Base-by-base conservation (phyloP, 495 filamentous ascomycete genomes). In the Jackrogersella multiformis region DNA sequence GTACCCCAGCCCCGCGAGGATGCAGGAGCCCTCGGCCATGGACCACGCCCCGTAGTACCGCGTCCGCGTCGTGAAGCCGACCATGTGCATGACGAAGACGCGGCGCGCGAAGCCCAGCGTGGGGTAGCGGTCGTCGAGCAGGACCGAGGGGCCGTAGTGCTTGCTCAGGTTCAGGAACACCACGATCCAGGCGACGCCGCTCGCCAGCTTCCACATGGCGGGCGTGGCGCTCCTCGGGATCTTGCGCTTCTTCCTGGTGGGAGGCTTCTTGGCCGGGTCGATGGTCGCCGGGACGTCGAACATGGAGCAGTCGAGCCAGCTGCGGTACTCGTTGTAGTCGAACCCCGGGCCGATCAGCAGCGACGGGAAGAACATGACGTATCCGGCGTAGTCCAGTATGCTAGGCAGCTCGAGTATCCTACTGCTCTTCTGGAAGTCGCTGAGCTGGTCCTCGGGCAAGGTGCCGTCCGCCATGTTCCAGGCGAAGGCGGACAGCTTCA, bases 11-110 rank as follows among this genome's bases (percentile, higher is more conserved):
- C 95, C 95, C 4, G 92, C 89, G 10, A 99, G 85, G 56, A 98
- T 97, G 74, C 94, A 99, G 39, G 95, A 89, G 44, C 95, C 95
- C 77, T 99, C 95, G 1, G 94, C 93, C 64, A 99, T 78, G 48
- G 85, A 86, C 95, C 95, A 99, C 1, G 95, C 93, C 36, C 94
- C 95, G 70, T 98, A 99, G 79, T 96, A 99, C 77, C 98, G 98
- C 32, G 88, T 84, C 16, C 95, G 89, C 5, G 90, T 83, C 3
- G 90, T 87, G 60, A 98, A 84, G 23, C 88, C 88, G 28, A 97
- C 82, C 87, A 95, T 90, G 72, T 97, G 86, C 16, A 97, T 79
- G 61, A 89, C 80, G 77, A 88, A 90, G 26, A 96, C 79, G 34
- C 95, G 87, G 48, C 86, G 83, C 23, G 89, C 68, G 74, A 98